Conservation (phyloP, 108 stramenopile species). For the Cyclotella sp. region DNA sequence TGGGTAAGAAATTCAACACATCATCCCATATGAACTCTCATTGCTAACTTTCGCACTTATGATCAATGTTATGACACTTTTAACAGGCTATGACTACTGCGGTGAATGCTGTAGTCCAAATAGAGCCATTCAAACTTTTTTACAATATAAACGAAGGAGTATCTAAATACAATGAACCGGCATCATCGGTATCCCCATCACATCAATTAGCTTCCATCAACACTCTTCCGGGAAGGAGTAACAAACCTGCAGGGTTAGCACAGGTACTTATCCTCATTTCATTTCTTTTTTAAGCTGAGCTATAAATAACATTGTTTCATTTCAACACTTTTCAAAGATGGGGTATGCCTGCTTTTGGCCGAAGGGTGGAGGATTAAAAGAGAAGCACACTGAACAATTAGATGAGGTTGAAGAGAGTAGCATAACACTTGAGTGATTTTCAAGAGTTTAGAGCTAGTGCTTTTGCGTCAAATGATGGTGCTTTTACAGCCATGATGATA, state of each 20-base stretch:
- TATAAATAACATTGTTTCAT: not conserved
- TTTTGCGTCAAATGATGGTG: no score
- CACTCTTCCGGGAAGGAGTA: slow-evolving; percentile 43
- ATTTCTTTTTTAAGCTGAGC: not conserved
- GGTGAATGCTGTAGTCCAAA: slow-evolving; percentile 76
- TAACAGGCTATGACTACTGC: slow-evolving; percentile 80
- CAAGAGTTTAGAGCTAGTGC: not conserved
- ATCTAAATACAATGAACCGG: slow-evolving; percentile 26
- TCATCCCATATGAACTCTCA: not conserved
- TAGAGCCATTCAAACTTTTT: slow-evolving; percentile 87
- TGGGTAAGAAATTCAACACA: slow-evolving; percentile 44
- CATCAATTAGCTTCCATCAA: slow-evolving; percentile 32
- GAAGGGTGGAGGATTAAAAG: slow-evolving; percentile 54
- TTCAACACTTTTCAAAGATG: not conserved
- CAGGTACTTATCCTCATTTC: slow-evolving; percentile 31
- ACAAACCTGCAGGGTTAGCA: slow-evolving; percentile 52
- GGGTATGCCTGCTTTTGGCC: slow-evolving; percentile 58
- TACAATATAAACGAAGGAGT: slow-evolving; percentile 52
- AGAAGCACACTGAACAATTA: slow-evolving; percentile 5
- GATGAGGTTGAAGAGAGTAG: not conserved
- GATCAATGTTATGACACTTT: slow-evolving; percentile 18
- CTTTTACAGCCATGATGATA: no score
- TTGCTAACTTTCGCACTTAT: not conserved
- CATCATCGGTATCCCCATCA: slow-evolving; percentile 5
- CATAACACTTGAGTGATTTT: not conserved